phyloP scores from a whole-genome alignment of 805 yeast genomes.

The Saccharomycopsis synnaedendra region DNA sequence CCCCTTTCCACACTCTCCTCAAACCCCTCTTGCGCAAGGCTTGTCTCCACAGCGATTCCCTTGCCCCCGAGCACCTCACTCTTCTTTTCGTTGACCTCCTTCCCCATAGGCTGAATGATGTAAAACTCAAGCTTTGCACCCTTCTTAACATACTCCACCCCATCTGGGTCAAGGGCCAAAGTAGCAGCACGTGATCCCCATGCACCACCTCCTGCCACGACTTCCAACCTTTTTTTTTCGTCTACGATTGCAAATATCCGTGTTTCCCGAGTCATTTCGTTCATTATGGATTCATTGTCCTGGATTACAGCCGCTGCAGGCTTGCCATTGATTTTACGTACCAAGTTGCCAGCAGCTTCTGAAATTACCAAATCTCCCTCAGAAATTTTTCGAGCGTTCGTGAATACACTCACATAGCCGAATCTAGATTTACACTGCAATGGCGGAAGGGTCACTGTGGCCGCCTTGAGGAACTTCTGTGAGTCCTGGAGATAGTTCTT shows the following conservation, averaged over 20 bases:
- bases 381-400: background rate
- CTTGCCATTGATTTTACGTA: constrained; percentile 7
- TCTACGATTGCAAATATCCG: constrained; percentile 6
- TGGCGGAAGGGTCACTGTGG: constrained; percentile 3
- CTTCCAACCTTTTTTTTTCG: constrained; percentile 23
- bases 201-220: constrained; percentile 41
- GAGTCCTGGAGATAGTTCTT: constrained; percentile 3
- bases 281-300: constrained; percentile 8
- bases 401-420: background rate
- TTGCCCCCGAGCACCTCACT: background rate
- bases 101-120: background rate
- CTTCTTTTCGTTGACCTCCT: background rate
- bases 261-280: constrained; percentile 9
- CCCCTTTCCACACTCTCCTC: background rate
- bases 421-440: background rate
- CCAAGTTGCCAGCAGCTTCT: constrained; percentile 11
- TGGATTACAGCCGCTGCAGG: constrained; percentile 15
- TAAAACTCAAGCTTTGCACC: constrained; percentile 8
- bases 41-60: constrained; percentile 4
- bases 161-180: constrained; percentile 32
- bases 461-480: constrained; percentile 2
- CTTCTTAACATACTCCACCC: constrained; percentile 17
- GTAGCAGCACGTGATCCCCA: constrained; percentile 38
- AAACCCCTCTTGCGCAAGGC: background rate
- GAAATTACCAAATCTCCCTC: constrained; percentile 4